Base-by-base conservation (phyloP, 208 protist genomes). In the Leishmania tropica region DNA sequence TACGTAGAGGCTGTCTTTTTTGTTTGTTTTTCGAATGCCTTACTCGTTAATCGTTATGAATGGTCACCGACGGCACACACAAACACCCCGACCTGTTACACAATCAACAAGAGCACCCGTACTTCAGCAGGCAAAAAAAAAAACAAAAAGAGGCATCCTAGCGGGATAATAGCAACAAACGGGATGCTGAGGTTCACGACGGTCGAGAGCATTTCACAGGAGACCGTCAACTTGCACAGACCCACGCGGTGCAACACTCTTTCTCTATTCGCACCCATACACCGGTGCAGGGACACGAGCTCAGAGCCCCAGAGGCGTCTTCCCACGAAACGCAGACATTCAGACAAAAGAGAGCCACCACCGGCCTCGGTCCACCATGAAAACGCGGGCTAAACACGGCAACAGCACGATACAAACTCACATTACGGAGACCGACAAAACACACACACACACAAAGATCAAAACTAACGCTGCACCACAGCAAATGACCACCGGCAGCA, bases 11-110 rank as follows among this genome's bases (percentile, higher is more conserved):
- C 70, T 21, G n/a, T 6, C 47, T 37, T 54, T 17, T 56, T 31
- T 19, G 21, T 10, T 48, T 45, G 42, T 42, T n/a, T n/a, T n/a
- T 58, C 4, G 53, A 8, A 31, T 45, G 48, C 21, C 28, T 76
- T 76, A 76, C 53, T 62, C 53, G 73, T 76, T 76, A 76, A 19
- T 21, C 17, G 48, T 76, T 76, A 76, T 15, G 53, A 75, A n/a
- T 21, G 58, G n/a, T 13, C 40, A 75, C 47, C 17, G 70, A 54
- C 28, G 28, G 28, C 65, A 35, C 35, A 72, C 37, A 72, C 19
- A 64, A 10, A 31, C 31, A 40, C 62, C 28, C 13, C 7, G 10
- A 68, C 56, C 56, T n/a, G 56, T 62, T 62, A 62, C 24, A 62
- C 28, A 3, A n/a, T 15, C 56, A 58, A 28, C 53, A 19, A 58